phyloP scores from a whole-genome alignment of 2,329 filamentous ascomycete genomes.

The Ophiostoma piceae region DNA sequence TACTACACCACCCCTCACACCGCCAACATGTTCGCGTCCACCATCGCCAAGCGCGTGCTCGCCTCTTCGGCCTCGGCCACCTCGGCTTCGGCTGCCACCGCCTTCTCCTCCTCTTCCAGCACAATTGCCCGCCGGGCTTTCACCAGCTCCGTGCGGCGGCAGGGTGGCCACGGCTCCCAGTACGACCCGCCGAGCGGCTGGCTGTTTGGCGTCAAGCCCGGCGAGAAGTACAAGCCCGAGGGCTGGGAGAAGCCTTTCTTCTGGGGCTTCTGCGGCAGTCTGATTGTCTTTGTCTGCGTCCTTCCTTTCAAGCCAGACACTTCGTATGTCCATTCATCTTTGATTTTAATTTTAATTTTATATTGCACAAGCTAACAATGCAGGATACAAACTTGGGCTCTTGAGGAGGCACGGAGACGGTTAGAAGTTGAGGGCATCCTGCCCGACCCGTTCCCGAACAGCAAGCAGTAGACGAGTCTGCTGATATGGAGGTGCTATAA shows the following conservation, averaged over 20 bases:
- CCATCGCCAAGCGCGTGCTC: slow-evolving; percentile 19
- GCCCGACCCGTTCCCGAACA: slow-evolving; percentile 65
- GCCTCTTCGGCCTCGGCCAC: not conserved
- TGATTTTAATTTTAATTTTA: not conserved
- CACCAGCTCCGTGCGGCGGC: slow-evolving; percentile 21
- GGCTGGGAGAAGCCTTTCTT: slow-evolving; percentile 89
- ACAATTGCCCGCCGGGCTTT: slow-evolving; percentile 23
- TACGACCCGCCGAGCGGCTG: slow-evolving; percentile 89
- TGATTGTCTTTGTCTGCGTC: slow-evolving; percentile 68
- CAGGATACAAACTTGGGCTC: slow-evolving; percentile 98
- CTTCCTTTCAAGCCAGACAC: slow-evolving; percentile 98
- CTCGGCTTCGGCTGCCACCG: slow-evolving; percentile 8
- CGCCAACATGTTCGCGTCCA: slow-evolving; percentile 18
- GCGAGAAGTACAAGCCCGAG: slow-evolving; percentile 92
- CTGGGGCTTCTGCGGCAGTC: slow-evolving; percentile 75
- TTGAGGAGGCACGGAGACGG: slow-evolving; percentile 91
- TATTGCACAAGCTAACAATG: slow-evolving; percentile 3
- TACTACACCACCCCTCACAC: not conserved
- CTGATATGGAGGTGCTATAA: not conserved
- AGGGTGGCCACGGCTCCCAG: slow-evolving; percentile 60
- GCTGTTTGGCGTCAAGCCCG: slow-evolving; percentile 90
- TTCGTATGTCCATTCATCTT: slow-evolving; percentile 61
- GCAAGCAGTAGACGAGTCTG: slow-evolving; percentile 41
- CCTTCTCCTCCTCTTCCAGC: slow-evolving; percentile 10
- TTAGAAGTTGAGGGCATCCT: slow-evolving; percentile 94